Percentiles rank a stretch among this genome's conserved stretches.
These are phyloP conservation scores for Alnus glutinosa DNA, from an alignment of 306 rosid genomes.

Conservation along the genomic window DNA sequence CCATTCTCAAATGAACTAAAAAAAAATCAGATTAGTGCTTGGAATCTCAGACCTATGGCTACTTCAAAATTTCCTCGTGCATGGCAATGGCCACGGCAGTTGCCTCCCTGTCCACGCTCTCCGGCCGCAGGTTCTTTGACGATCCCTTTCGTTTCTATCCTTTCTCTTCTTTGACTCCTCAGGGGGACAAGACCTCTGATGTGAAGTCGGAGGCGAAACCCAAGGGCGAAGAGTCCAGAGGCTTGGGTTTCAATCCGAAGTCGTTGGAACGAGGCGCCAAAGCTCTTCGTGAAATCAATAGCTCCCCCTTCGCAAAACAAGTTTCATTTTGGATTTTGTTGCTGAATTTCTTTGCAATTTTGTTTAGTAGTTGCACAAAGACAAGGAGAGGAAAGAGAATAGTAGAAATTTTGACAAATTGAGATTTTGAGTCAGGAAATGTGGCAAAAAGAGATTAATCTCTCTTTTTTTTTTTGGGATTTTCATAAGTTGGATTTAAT, in stretches of 20 bases:
- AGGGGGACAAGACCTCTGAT: conserved; percentile 41
- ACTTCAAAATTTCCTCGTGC: conserved; percentile 59
- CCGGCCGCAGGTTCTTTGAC: conserved; percentile 61
- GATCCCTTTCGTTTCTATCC: conserved; percentile 57
- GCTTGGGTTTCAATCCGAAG: conserved; percentile 80
- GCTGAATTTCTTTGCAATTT: conserved; percentile 5
- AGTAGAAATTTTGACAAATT: background rate
- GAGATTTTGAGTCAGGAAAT: background rate
- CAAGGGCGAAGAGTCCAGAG: conserved; percentile 58
- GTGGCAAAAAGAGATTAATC: background rate
- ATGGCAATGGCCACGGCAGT: conserved; percentile 72
- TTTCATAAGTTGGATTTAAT: background rate
- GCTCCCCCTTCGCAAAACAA: conserved; percentile 62
- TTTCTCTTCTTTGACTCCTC: conserved; percentile 46
- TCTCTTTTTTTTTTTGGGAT: background rate
- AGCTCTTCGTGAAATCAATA: conserved; percentile 84
- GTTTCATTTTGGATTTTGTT: conserved; percentile 21
- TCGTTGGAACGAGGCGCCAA: conserved; percentile 86
- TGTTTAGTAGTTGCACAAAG: conserved; percentile 11
- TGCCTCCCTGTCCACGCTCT: conserved; percentile 49
- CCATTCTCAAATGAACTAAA: background rate
- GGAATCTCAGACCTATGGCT: conserved; percentile 47
- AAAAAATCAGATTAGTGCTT: conserved; percentile 10
- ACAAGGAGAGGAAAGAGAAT: background rate
- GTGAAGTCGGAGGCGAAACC: conserved; percentile 50